Evolutionary conservation across 2,329 filamentous ascomycete species (phyloP).

Genomic region (Diaporthe capsici): DNA sequence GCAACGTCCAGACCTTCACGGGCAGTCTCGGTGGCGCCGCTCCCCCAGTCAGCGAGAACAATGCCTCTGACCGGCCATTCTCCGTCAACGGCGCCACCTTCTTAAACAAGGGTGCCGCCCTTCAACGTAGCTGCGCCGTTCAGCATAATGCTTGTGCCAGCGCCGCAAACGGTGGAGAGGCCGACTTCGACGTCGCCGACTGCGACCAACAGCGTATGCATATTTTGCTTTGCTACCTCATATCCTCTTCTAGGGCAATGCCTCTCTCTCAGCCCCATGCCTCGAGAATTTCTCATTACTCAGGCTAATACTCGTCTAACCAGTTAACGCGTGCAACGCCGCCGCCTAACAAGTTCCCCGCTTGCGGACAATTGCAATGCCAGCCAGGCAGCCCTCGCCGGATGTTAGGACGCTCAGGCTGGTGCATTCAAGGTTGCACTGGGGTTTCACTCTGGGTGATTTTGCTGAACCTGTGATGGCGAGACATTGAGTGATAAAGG

Average conservation of each 20-base stretch:
- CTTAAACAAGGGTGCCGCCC: conserved; percentile 59
- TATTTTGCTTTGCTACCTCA: background rate
- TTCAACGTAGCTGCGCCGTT: conserved; percentile 63
- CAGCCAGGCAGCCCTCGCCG: conserved; percentile 48
- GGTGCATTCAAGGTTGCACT: conserved; percentile 56
- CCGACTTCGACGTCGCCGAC: conserved; percentile 53
- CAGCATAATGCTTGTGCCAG: conserved; percentile 65
- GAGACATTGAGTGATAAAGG: too few relatives aligned
- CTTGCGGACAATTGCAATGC: conserved; percentile 54
- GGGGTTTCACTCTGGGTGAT: conserved; percentile 47
- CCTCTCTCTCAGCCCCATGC: background rate
- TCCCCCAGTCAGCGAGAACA: conserved; percentile 55
- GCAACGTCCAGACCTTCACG: conserved; percentile 62
- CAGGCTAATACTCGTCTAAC: background rate
- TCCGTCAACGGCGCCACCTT: conserved; percentile 71
- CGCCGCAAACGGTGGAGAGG: conserved; percentile 60
- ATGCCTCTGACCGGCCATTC: conserved; percentile 58
- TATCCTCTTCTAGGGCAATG: background rate
- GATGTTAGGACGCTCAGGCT: conserved; percentile 53
- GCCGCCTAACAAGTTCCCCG: conserved; percentile 38
- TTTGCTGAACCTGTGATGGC: too few relatives aligned
- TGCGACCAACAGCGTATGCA: conserved; percentile 55
- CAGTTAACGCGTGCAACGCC: conserved; percentile 53
- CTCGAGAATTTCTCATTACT: too few relatives aligned
- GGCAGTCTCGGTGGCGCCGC: conserved; percentile 58